Conservation (phyloP, 805 yeast species). For the Suhomyces sp. region DNA sequence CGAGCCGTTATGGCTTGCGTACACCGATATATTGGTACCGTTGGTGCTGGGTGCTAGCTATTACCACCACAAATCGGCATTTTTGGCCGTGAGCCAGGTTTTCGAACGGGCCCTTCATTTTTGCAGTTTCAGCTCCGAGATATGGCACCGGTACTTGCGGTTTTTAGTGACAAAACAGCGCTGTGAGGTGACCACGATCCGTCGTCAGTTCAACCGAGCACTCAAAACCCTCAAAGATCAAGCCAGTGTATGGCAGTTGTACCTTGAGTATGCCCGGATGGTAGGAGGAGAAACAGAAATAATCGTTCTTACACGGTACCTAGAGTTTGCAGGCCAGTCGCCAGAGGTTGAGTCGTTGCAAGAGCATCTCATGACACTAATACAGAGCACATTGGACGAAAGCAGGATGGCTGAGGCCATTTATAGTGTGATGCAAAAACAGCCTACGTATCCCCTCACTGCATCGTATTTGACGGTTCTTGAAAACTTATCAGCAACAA, state of each 20-base stretch:
- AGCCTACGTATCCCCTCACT: not conserved
- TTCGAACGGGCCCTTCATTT: slow-evolving; percentile 48
- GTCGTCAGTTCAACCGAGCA: slow-evolving; percentile 49
- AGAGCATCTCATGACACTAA: not conserved
- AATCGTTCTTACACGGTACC: slow-evolving; percentile 13
- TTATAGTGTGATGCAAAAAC: not conserved
- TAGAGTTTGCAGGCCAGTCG: not conserved
- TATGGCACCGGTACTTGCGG: slow-evolving; percentile 52
- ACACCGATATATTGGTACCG: slow-evolving; percentile 38
- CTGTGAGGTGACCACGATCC: slow-evolving; percentile 32
- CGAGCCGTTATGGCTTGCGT: slow-evolving; percentile 53
- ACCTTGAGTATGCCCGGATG: slow-evolving; percentile 53
- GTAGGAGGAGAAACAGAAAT: slow-evolving; percentile 39
- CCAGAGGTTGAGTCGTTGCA: not conserved
- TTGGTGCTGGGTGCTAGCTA: slow-evolving; percentile 18
- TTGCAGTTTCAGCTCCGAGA: slow-evolving; percentile 42
- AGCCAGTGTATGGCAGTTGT: slow-evolving; percentile 36
- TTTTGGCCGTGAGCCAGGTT: slow-evolving; percentile 33
- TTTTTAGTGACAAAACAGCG: slow-evolving; percentile 36
- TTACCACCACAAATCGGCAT: slow-evolving; percentile 27
- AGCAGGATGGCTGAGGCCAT: not conserved
- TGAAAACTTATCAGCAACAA: slow-evolving; percentile 10
- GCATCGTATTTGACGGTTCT: slow-evolving; percentile 33
- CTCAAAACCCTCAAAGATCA: slow-evolving; percentile 48
- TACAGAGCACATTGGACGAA: not conserved